Evolutionary conservation across 2,329 filamentous ascomycete species (phyloP).

Genomic region (Delphinella strobiligena): DNA sequence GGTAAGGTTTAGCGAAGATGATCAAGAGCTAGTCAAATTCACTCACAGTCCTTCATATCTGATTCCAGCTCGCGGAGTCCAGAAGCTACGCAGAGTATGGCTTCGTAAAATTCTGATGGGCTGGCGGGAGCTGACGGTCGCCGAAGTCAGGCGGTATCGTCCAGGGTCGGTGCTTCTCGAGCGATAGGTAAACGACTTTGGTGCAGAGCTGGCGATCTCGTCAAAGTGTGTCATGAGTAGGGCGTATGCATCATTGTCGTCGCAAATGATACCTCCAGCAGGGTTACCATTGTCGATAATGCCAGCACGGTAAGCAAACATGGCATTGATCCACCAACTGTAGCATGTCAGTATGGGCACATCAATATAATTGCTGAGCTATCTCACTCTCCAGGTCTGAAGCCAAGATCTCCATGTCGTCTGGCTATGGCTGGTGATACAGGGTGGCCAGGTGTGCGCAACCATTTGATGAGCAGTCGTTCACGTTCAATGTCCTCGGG

Average conservation of each 20-base stretch:
- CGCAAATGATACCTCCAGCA: constrained; percentile 30
- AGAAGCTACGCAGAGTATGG: constrained; percentile 31
- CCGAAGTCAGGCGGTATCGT: constrained; percentile 31
- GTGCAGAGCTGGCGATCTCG: constrained; percentile 24
- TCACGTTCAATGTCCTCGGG: constrained; percentile 26
- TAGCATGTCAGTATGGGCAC: not conserved
- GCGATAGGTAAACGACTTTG: constrained; percentile 30
- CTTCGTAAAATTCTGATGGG: constrained; percentile 33
- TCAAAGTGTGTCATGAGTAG: constrained; percentile 28
- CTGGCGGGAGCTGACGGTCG: constrained; percentile 26
- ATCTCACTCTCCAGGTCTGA: constrained; percentile 33
- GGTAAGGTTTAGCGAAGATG: not conserved
- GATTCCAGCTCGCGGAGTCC: constrained; percentile 33
- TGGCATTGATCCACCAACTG: constrained; percentile 39
- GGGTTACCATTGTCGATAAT: constrained; percentile 33
- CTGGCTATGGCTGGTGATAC: constrained; percentile 23
- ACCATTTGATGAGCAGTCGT: constrained; percentile 21
- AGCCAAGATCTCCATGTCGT: constrained; percentile 29
- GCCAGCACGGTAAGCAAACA: constrained; percentile 35
- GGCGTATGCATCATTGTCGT: constrained; percentile 33
- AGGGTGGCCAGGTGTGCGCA: constrained; percentile 16
- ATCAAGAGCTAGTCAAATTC: not conserved
- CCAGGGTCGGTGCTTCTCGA: constrained; percentile 27
- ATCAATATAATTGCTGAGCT: constrained; percentile 1
- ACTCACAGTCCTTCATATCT: constrained; percentile 38